phyloP scores from a whole-genome alignment of 2,329 filamentous ascomycete species.

The Nemania abortiva region DNA sequence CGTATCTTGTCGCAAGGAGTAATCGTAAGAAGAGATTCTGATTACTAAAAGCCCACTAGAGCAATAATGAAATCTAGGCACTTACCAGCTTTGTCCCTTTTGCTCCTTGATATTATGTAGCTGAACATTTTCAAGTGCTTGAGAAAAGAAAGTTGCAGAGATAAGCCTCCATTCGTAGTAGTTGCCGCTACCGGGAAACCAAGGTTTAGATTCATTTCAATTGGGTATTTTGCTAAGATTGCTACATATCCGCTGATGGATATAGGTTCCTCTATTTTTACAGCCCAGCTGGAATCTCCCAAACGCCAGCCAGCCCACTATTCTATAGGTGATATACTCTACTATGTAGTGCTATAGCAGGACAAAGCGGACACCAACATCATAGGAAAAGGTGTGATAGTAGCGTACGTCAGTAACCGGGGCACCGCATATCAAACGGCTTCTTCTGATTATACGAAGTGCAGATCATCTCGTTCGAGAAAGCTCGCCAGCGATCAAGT shows the following conservation, averaged over 20 bases:
- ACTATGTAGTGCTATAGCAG: constrained; percentile 8
- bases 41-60: too few species aligned
- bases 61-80: too few species aligned
- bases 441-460: constrained; percentile 42
- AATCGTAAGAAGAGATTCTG: too few species aligned
- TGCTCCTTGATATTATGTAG: background rate
- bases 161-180: background rate
- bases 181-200: too few species aligned
- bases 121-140: background rate
- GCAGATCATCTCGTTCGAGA: constrained; percentile 66
- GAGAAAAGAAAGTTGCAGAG: background rate
- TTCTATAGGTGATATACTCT: background rate
- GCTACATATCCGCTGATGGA: background rate
- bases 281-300: background rate
- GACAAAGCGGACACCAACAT: background rate
- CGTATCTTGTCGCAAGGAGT: too few species aligned
- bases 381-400: background rate
- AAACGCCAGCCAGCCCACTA: background rate
- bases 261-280: background rate
- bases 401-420: constrained; percentile 41
- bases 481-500: constrained; percentile 64
- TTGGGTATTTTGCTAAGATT: background rate
- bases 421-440: constrained; percentile 46
- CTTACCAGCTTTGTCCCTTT: too few species aligned
- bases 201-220: background rate